Conservation (phyloP, 805 yeast species). For the Monosporozyma yasuniensis region DNA sequence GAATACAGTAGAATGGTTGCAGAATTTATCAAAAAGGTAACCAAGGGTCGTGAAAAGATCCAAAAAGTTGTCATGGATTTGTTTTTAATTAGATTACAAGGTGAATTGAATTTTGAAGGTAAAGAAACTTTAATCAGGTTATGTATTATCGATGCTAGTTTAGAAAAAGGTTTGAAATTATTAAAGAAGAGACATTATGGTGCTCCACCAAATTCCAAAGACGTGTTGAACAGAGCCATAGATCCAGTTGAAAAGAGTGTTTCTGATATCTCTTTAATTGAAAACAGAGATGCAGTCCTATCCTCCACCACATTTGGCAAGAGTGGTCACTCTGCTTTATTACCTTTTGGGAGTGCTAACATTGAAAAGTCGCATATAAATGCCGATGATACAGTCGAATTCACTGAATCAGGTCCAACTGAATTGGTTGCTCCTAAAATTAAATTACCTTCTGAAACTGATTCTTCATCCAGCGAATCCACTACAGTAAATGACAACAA, state of each 20-base stretch:
- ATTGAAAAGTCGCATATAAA: slow-evolving; percentile 21
- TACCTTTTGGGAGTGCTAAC: slow-evolving; percentile 32
- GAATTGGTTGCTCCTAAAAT: slow-evolving; percentile 6
- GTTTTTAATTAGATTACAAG: slow-evolving; percentile 46
- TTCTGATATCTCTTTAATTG: slow-evolving; percentile 3
- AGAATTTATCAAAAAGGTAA: slow-evolving; percentile 33
- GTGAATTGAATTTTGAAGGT: slow-evolving; percentile 56
- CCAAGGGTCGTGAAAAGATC: slow-evolving; percentile 33
- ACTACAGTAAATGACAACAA: not conserved
- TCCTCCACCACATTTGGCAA: slow-evolving; percentile 22
- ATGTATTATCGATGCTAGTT: slow-evolving; percentile 61
- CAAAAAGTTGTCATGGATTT: slow-evolving; percentile 47
- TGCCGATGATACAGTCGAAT: slow-evolving; percentile 28
- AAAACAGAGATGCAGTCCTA: slow-evolving; percentile 9
- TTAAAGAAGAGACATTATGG: slow-evolving; percentile 24
- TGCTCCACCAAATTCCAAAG: not conserved
- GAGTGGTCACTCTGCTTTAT: slow-evolving; percentile 25
- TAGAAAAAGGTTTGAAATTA: slow-evolving; percentile 43
- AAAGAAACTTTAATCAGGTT: slow-evolving; percentile 69
- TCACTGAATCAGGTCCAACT: slow-evolving; percentile 8
- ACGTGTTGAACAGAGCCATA: not conserved
- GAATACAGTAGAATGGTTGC: slow-evolving; percentile 22
- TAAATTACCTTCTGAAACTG: not conserved
- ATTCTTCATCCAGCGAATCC: not conserved
- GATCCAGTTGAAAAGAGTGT: not conserved